Percentiles rank a stretch among this genome's conserved stretches.
phyloP scores from a whole-genome alignment of 805 yeast genomes.

The Barnettozyma vustinii region DNA sequence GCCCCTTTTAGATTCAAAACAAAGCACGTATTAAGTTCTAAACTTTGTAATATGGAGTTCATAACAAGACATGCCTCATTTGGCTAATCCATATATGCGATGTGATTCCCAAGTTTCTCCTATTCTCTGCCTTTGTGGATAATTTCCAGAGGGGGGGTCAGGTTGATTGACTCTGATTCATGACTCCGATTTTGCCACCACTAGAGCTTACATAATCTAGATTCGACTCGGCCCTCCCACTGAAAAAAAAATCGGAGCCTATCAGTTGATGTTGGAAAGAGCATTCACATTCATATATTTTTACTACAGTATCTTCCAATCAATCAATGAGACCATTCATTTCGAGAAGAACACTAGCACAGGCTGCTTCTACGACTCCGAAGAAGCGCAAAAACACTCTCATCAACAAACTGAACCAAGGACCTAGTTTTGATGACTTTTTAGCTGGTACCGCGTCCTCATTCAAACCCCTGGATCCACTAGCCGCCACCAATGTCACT shows the following conservation, averaged over 20 bases:
- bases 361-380: constrained; percentile 2
- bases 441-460: constrained; percentile 69
- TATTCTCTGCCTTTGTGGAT: too few species aligned
- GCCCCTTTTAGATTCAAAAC: too few species aligned
- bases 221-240: background rate
- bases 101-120: too few species aligned
- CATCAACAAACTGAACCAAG: constrained; percentile 46
- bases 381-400: constrained; percentile 7
- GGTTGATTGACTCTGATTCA: too few species aligned
- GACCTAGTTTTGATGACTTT: constrained; percentile 94
- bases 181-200: too few species aligned
- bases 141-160: too few species aligned
- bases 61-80: too few species aligned
- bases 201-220: too few species aligned
- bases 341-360: constrained; percentile 5
- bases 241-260: background rate
- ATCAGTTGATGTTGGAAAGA: background rate
- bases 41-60: too few species aligned
- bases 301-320: background rate
- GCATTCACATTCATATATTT: too few species aligned
- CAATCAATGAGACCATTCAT: background rate
- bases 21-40: too few species aligned
- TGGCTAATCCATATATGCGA: too few species aligned
- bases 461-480: constrained; percentile 60
- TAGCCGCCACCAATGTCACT: constrained; percentile 58